These are phyloP conservation scores for Pugionium cornutum DNA, from an alignment of 345 rosid genomes.

Conservation along the genomic window DNA sequence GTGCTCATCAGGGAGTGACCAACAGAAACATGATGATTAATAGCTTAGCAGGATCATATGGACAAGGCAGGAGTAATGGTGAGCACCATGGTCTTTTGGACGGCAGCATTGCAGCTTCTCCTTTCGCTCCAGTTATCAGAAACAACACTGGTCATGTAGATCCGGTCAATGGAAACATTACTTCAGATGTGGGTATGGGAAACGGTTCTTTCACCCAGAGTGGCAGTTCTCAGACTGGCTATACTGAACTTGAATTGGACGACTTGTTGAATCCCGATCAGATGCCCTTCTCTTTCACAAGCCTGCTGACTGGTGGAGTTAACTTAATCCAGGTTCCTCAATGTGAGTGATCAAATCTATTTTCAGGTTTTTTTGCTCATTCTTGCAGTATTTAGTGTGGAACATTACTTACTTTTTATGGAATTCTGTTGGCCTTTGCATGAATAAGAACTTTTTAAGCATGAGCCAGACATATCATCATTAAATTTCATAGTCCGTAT, in stretches of 20 bases:
- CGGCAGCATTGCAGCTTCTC: conserved; percentile 34
- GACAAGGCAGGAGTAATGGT: conserved; percentile 25
- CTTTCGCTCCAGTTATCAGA: conserved; percentile 24
- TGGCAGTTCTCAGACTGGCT: conserved; percentile 41
- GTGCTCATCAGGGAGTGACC: conserved; percentile 20
- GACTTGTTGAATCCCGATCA: conserved; percentile 36
- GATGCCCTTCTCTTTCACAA: conserved; percentile 43
- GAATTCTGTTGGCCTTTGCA: conserved; percentile 9
- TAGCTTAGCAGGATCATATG: conserved; percentile 41
- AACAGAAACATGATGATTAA: conserved; percentile 36
- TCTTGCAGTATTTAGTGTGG: background rate
- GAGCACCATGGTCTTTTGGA: conserved; percentile 30
- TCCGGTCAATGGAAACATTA: conserved; percentile 12
- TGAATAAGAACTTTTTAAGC: conserved; percentile 2
- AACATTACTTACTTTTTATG: background rate
- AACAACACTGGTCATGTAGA: conserved; percentile 13
- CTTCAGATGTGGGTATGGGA: conserved; percentile 25
- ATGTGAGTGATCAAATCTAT: conserved; percentile 22
- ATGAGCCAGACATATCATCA: background rate
- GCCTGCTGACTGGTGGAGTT: conserved; percentile 30
- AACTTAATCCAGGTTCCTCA: conserved; percentile 33
- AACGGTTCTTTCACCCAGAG: conserved; percentile 27
- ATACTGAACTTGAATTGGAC: conserved; percentile 28
- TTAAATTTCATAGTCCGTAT: conserved; percentile 10
- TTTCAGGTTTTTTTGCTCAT: background rate